A percentile compares a stretch with the other conserved stretches of the same genome.
Conservation (phyloP, 495 filamentous ascomycete species). For the Xylaria grammica region DNA sequence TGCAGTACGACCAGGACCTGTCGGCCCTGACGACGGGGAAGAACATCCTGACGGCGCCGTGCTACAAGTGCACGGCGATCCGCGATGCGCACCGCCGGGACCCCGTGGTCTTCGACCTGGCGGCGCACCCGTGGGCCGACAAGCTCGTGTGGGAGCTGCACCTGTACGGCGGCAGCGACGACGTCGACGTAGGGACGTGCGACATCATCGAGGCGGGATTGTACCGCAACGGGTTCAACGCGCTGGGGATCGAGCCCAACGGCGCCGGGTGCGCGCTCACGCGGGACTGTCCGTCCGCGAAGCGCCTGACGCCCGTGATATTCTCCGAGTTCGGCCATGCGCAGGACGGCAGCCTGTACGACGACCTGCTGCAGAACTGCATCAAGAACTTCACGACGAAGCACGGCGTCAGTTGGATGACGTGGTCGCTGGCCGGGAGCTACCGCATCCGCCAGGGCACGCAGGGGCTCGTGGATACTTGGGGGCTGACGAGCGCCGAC, state of each 20-base stretch:
- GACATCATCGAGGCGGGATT: slow-evolving; percentile 48
- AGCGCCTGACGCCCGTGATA: slow-evolving; percentile 49
- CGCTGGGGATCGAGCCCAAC: slow-evolving; percentile 45
- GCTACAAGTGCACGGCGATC: slow-evolving; percentile 48
- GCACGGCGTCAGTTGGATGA: slow-evolving; percentile 57
- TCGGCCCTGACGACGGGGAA: slow-evolving; percentile 49
- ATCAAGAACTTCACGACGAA: slow-evolving; percentile 50
- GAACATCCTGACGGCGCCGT: slow-evolving; percentile 48
- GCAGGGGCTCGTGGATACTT: slow-evolving; percentile 54
- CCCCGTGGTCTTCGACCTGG: slow-evolving; percentile 37
- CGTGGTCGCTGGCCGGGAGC: slow-evolving; percentile 61
- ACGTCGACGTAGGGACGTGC: slow-evolving; percentile 49
- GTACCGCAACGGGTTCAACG: slow-evolving; percentile 54
- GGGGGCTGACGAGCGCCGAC: slow-evolving; percentile 48
- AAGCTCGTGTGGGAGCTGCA: slow-evolving; percentile 63
- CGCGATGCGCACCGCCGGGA: slow-evolving; percentile 42
- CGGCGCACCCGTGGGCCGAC: slow-evolving; percentile 37
- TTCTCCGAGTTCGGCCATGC: slow-evolving; percentile 57
- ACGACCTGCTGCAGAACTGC: slow-evolving; percentile 52
- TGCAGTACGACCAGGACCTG: slow-evolving; percentile 58
- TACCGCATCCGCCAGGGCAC: slow-evolving; percentile 58
- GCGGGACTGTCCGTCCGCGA: slow-evolving; percentile 31
- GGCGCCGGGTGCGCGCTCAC: slow-evolving; percentile 37
- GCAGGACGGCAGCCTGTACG: slow-evolving; percentile 44
- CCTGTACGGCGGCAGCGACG: slow-evolving; percentile 53